Conservation (phyloP, 2,329 filamentous ascomycete species). For the Fusarium tupiense region DNA sequence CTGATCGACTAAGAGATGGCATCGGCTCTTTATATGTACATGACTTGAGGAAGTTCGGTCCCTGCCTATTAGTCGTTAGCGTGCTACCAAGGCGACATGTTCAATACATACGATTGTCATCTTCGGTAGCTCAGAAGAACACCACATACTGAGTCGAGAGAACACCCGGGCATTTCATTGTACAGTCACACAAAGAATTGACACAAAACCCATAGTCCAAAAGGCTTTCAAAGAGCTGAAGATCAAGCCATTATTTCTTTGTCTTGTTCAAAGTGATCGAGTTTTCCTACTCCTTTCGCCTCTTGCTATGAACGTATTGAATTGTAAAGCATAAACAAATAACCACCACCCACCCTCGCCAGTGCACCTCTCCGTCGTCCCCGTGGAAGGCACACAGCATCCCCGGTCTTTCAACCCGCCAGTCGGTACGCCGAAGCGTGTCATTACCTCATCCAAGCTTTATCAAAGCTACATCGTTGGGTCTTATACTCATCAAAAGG, state of each 20-base stretch:
- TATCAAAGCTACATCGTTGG: constrained; percentile 31
- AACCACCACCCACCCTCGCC: constrained; percentile 33
- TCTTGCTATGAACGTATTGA: constrained; percentile 47
- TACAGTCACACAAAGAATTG: not conserved
- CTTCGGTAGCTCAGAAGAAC: not conserved
- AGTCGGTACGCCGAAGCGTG: constrained; percentile 33
- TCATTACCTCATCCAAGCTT: constrained; percentile 34
- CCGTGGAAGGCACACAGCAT: constrained; percentile 1
- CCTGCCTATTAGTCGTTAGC: not conserved
- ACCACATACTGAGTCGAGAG: not conserved
- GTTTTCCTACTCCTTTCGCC: constrained; percentile 50
- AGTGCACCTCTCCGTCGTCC: constrained; percentile 21
- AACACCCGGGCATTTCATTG: not conserved
- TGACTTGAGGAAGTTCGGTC: not conserved
- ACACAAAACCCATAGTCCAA: not conserved
- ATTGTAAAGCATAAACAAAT: constrained; percentile 42
- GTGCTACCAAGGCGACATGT: not conserved
- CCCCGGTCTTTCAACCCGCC: constrained; percentile 32
- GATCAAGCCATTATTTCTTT: constrained; percentile 29
- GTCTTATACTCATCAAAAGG: constrained; percentile 43
- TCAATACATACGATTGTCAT: not conserved
- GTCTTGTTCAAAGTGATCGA: constrained; percentile 40
- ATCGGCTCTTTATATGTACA: not conserved
- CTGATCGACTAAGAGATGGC: not conserved
- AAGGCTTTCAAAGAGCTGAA: not conserved